Percentiles rank a stretch among this genome's conserved stretches.
Conservation (phyloP, 257 asterid genomes). For the Anisodus acutangulus region DNA sequence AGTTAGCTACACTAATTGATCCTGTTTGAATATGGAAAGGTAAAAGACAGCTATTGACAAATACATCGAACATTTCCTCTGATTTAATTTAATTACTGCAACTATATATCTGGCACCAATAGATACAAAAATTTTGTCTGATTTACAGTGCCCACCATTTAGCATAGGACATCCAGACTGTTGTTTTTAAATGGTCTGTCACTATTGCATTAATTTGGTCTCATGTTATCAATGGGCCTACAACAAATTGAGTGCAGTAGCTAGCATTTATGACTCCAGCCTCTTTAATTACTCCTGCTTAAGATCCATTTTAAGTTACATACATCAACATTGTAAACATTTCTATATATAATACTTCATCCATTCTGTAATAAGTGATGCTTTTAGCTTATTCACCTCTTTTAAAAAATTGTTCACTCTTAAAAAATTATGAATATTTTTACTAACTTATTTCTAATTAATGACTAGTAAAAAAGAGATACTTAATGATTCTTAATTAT, state of each 20-base stretch:
- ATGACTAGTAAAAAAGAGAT: too few relatives aligned
- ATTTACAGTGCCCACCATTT: conserved; percentile 17
- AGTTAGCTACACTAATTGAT: neutral
- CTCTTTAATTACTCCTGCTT: conserved; percentile 3
- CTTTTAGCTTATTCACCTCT: too few relatives aligned
- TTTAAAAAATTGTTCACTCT: too few relatives aligned
- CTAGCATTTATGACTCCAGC: conserved; percentile 35
- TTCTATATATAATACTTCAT: too few relatives aligned
- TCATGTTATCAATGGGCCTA: conserved; percentile 12
- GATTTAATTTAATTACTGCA: neutral
- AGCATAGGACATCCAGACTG: conserved; percentile 34
- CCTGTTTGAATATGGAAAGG: neutral
- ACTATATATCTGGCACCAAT: neutral
- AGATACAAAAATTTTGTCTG: conserved; percentile 16
- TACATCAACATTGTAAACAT: too few relatives aligned
- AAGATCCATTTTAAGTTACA: too few relatives aligned
- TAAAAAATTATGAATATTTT: too few relatives aligned
- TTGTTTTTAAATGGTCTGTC: conserved; percentile 20
- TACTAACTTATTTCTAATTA: too few relatives aligned
- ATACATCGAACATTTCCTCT: conserved; percentile 1
- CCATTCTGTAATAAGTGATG: too few relatives aligned
- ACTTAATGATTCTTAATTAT: too few relatives aligned
- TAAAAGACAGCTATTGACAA: conserved; percentile 10
- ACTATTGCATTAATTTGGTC: neutral
- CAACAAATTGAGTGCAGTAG: conserved; percentile 27